These are phyloP conservation scores for Argentina anserina DNA, from an alignment of 306 rosid species.

Conservation along the genomic window DNA sequence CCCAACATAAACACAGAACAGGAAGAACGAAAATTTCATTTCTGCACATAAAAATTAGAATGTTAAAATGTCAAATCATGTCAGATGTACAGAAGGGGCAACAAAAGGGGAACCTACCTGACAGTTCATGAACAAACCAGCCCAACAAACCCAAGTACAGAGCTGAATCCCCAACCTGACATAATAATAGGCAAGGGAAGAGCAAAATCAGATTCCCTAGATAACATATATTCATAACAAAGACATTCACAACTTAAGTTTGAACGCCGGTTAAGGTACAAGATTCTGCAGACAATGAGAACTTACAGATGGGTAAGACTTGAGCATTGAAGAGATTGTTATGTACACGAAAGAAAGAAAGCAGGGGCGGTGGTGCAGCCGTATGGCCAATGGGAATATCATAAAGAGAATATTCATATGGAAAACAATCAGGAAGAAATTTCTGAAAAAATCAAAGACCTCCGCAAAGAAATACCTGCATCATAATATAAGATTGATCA, in stretches of 20 bases:
- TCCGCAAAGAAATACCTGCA: conserved; percentile 96
- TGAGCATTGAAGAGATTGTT: conserved; percentile 68
- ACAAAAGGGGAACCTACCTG: conserved; percentile 35
- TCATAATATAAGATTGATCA: conserved; percentile 21
- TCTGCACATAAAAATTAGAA: conserved; percentile 53
- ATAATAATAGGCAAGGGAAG: conserved; percentile 22
- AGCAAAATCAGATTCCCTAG: conserved; percentile 8
- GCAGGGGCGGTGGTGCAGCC: conserved; percentile 82
- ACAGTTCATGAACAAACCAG: conserved; percentile 76
- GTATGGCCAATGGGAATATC: conserved; percentile 76
- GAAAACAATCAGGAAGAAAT: conserved; percentile 83
- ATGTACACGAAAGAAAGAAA: conserved; percentile 79
- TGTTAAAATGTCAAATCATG: conserved; percentile 17
- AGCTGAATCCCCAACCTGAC: conserved; percentile 89
- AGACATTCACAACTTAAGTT: neutral
- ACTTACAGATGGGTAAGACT: conserved; percentile 86
- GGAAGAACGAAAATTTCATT: conserved; percentile 84
- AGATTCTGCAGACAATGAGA: neutral
- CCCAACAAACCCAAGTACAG: conserved; percentile 80
- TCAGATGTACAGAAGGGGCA: neutral
- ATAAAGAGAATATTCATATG: conserved; percentile 78
- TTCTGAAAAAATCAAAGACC: conserved; percentile 86
- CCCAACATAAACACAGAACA: conserved; percentile 78
- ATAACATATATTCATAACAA: neutral
- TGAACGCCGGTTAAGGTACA: neutral